Conservation (phyloP, 2,329 filamentous ascomycete species). For the Nannizziopsis barbatae region DNA sequence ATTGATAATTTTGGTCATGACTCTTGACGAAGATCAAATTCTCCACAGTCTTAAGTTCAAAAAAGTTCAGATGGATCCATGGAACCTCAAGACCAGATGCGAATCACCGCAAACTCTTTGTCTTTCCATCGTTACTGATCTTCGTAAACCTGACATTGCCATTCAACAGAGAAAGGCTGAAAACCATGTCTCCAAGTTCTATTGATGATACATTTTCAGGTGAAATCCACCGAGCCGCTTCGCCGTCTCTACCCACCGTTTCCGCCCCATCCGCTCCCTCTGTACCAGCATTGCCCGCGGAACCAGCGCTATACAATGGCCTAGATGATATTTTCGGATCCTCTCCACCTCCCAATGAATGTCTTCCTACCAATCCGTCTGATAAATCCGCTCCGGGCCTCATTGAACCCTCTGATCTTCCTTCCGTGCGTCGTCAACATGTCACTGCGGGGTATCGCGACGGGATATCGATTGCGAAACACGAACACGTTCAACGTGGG, state of each 20-base stretch:
- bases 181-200: conserved; percentile 5
- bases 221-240: neutral
- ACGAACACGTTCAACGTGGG: conserved; percentile 63
- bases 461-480: conserved; percentile 67
- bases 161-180: neutral
- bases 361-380: neutral
- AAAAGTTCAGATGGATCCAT: no score
- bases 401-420: conserved; percentile 55
- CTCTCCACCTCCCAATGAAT: conserved; percentile 20
- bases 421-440: conserved; percentile 62
- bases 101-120: neutral
- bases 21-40: no score
- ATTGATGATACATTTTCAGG: neutral
- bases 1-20: no score
- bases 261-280: neutral
- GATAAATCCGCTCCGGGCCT: neutral
- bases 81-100: no score
- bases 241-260: neutral
- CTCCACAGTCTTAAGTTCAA: no score
- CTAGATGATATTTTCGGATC: conserved; percentile 36
- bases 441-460: conserved; percentile 83
- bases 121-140: neutral
- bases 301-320: neutral
- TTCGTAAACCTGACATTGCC: neutral
- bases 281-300: neutral